phyloP scores from a whole-genome alignment of 305 asterid species.

The Solanum hybrid region DNA sequence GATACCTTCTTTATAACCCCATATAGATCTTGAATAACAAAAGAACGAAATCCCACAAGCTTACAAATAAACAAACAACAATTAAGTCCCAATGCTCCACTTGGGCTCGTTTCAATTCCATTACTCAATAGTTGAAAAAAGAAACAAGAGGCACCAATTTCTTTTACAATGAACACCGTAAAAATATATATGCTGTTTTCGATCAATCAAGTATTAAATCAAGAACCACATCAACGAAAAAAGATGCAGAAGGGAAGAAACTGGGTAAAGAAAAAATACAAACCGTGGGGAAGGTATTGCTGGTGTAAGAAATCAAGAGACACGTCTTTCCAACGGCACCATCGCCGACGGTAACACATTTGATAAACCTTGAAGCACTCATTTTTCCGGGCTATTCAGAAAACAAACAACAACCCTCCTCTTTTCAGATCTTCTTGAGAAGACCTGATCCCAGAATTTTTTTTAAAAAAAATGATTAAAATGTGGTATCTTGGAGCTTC shows the following conservation, averaged over 20 bases:
- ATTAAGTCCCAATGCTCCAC: background rate
- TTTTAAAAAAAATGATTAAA: background rate
- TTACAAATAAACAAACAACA: background rate
- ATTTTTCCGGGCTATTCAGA: slow-evolving; percentile 17
- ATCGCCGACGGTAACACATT: slow-evolving; percentile 76
- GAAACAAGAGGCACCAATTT: background rate
- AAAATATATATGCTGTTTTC: background rate
- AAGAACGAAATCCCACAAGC: background rate
- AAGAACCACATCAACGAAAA: background rate
- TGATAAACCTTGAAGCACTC: slow-evolving; percentile 77
- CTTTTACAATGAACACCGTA: background rate
- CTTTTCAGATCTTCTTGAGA: slow-evolving; percentile 47
- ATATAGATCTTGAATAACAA: background rate
- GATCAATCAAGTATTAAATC: background rate
- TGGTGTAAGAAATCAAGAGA: slow-evolving; percentile 69
- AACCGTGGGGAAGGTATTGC: slow-evolving; percentile 81
- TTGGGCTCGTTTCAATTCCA: background rate
- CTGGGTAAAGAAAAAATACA: background rate
- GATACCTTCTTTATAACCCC: background rate
- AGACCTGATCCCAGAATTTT: slow-evolving; percentile 33
- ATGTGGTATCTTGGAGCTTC: background rate
- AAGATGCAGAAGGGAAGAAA: background rate
- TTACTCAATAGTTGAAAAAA: background rate
- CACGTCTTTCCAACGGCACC: slow-evolving; percentile 85
- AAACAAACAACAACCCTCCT: background rate